These are phyloP conservation scores for Fraxinus ornus DNA, from an alignment of 305 asterid genomes.

Conservation along the genomic window DNA sequence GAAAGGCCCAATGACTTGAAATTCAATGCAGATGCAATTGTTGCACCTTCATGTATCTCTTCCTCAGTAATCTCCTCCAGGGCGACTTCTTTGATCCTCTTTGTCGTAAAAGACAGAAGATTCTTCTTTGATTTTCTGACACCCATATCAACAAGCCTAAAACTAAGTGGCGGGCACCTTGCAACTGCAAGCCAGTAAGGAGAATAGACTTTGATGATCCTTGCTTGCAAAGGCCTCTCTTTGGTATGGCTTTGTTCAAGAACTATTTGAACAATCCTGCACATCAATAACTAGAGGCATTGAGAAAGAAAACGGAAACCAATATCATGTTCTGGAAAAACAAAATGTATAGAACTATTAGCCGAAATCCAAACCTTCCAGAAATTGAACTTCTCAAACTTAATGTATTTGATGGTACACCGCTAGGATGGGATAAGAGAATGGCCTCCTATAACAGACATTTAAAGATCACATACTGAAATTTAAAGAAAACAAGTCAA, in stretches of 20 bases:
- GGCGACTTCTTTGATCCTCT: slow-evolving; percentile 50
- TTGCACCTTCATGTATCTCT: slow-evolving; percentile 78
- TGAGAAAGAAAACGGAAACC: slow-evolving; percentile 23
- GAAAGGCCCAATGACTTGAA: slow-evolving; percentile 78
- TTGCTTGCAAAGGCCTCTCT: slow-evolving; percentile 66
- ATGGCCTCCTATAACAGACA: slow-evolving; percentile 70
- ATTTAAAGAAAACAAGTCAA: slow-evolving; percentile 18
- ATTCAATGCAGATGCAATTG: slow-evolving; percentile 86
- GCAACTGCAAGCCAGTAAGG: slow-evolving; percentile 87
- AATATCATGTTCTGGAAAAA: slow-evolving; percentile 5
- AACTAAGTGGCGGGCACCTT: slow-evolving; percentile 84
- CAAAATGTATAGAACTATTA: slow-evolving; percentile 10
- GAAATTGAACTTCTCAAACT: slow-evolving; percentile 87
- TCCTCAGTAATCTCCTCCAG: slow-evolving; percentile 87
- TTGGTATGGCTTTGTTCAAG: slow-evolving; percentile 65
- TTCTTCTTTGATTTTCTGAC: slow-evolving; percentile 54
- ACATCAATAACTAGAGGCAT: slow-evolving; percentile 23
- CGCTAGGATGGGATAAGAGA: slow-evolving; percentile 74
- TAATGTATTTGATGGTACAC: slow-evolving; percentile 65
- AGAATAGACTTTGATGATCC: slow-evolving; percentile 65
- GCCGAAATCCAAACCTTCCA: slow-evolving; percentile 70
- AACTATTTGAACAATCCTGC: slow-evolving; percentile 89
- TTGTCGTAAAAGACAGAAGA: slow-evolving; percentile 57
- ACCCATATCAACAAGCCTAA: slow-evolving; percentile 64
- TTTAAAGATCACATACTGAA: slow-evolving; percentile 22